A percentile compares a stretch with the other conserved stretches of the same genome.
Conservation (phyloP, 2,329 filamentous ascomycete species). For the Aspergillus sp. region DNA sequence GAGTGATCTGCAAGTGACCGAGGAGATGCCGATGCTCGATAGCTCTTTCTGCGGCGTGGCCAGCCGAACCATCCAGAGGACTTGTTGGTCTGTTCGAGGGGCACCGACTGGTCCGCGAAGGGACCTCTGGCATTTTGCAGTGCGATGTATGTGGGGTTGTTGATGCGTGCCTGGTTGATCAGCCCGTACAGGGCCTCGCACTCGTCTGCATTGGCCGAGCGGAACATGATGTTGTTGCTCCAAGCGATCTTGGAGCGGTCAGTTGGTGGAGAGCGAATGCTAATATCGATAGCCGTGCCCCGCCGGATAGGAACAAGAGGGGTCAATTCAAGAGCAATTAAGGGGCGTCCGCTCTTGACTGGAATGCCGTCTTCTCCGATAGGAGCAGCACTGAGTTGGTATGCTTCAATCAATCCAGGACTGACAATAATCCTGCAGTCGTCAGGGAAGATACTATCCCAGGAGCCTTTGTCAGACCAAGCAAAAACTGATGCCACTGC, state of each 20-base stretch:
- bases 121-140: constrained; percentile 67
- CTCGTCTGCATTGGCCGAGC: constrained; percentile 72
- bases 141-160: constrained; percentile 86
- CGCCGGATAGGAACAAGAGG: constrained; percentile 86
- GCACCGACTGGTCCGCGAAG: constrained; percentile 55
- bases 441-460: constrained; percentile 60
- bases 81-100: constrained; percentile 47
- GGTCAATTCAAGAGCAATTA: constrained; percentile 78
- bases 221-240: constrained; percentile 85
- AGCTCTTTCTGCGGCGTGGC: constrained; percentile 53
- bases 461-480: constrained; percentile 63
- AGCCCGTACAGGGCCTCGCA: constrained; percentile 80
- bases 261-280: constrained; percentile 83
- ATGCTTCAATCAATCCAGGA: constrained; percentile 65
- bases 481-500: constrained; percentile 61
- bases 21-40: constrained; percentile 57
- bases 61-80: constrained; percentile 49
- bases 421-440: constrained; percentile 64
- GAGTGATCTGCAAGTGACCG: constrained; percentile 62
- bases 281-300: constrained; percentile 89
- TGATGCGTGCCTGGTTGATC: constrained; percentile 84
- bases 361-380: constrained; percentile 18
- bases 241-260: constrained; percentile 66
- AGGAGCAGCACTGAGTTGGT: constrained; percentile 50
- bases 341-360: constrained; percentile 42